phyloP scores from a whole-genome alignment of 331 rosid genomes.

The Rosa hybrid region DNA sequence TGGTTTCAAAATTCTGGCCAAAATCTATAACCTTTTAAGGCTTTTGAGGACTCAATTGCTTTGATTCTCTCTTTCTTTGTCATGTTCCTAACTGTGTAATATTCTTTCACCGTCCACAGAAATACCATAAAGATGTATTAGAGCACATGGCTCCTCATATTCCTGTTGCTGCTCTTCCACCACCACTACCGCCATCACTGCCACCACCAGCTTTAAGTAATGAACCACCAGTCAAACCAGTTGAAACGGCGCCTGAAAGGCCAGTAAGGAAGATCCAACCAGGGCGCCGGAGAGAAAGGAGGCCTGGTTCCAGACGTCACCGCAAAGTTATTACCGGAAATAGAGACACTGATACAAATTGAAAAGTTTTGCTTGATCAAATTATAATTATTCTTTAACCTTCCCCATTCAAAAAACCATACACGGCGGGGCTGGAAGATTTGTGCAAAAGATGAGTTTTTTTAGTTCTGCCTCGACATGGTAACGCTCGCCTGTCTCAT shows the following conservation, averaged over 20 bases:
- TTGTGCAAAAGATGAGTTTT: constrained; percentile 38
- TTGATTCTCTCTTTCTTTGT: neutral
- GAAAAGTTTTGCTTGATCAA: constrained; percentile 41
- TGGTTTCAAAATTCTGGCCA: neutral
- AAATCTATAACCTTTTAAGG: neutral
- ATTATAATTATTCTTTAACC: constrained; percentile 41
- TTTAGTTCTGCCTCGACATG: constrained; percentile 37
- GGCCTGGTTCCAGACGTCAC: constrained; percentile 58
- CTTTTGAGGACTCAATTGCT: neutral
- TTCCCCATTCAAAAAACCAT: constrained; percentile 38
- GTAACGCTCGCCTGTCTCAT: constrained; percentile 23
- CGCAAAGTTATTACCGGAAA: constrained; percentile 53
- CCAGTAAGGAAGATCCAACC: constrained; percentile 41
- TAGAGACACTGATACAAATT: constrained; percentile 38
- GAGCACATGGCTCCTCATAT: constrained; percentile 43
- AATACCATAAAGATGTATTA: constrained; percentile 72
- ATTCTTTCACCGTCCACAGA: constrained; percentile 42
- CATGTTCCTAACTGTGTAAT: neutral
- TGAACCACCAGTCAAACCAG: constrained; percentile 30
- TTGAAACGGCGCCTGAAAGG: constrained; percentile 23
- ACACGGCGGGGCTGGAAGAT: constrained; percentile 46
- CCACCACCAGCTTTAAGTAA: constrained; percentile 22
- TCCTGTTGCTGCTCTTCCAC: constrained; percentile 40
- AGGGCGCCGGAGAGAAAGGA: constrained; percentile 58
- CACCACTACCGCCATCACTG: constrained; percentile 40